Evolutionary conservation across 2,329 filamentous ascomycete species (phyloP).

Genomic region (Microdochium nivale): DNA sequence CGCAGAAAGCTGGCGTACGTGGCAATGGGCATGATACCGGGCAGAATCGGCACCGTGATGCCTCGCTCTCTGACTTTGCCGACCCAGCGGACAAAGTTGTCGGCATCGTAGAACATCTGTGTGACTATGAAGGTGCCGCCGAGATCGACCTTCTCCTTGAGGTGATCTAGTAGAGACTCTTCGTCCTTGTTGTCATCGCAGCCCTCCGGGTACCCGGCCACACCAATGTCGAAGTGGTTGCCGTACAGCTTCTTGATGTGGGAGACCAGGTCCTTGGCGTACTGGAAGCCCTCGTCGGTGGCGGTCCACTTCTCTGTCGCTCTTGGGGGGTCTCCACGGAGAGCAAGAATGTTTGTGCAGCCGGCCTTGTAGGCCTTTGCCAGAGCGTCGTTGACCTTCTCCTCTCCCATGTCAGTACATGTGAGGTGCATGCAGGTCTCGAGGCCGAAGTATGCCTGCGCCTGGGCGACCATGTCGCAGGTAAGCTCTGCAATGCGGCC

Average conservation of each 20-base stretch:
- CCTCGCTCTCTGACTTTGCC: constrained; percentile 76
- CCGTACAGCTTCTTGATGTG: constrained; percentile 75
- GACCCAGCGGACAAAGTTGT: constrained; percentile 91
- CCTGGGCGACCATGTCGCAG: constrained; percentile 94
- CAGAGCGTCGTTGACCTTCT: constrained; percentile 84
- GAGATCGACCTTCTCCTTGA: constrained; percentile 96
- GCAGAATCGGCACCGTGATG: constrained; percentile 75
- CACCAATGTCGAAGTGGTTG: constrained; percentile 92
- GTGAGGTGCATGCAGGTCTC: constrained; percentile 99
- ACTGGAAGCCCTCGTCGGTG: constrained; percentile 77
- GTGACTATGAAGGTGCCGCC: constrained; percentile 92
- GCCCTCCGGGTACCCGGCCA: constrained; percentile 93
- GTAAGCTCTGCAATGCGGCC: constrained; percentile 86
- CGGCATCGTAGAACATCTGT: constrained; percentile 98
- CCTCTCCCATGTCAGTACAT: constrained; percentile 93
- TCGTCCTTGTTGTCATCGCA: constrained; percentile 88
- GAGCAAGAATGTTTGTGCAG: constrained; percentile 92
- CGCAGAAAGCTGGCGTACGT: constrained; percentile 91
- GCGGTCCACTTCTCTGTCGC: constrained; percentile 93
- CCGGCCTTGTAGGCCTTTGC: constrained; percentile 85
- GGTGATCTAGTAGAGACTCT: constrained; percentile 75
- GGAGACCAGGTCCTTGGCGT: constrained; percentile 75
- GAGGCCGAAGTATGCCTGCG: constrained; percentile 88
- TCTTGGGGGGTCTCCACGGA: constrained; percentile 87
- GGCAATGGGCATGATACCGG: constrained; percentile 90